These are phyloP conservation scores for Beauveria rudraprayagi DNA, from an alignment of 2,329 filamentous ascomycete species.

Conservation along the genomic window DNA sequence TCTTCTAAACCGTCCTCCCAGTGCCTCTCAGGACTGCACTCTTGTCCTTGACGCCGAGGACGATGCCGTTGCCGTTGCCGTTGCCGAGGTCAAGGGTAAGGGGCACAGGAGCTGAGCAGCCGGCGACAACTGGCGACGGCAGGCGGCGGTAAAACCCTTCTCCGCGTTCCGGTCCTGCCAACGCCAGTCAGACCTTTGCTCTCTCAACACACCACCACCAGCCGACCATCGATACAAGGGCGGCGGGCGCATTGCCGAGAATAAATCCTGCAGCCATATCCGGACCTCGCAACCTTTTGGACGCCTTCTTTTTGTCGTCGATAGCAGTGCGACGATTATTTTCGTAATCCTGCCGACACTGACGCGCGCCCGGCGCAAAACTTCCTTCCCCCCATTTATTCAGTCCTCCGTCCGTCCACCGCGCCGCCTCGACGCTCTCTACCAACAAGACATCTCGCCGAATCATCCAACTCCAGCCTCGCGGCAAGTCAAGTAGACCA, in stretches of 20 bases:
- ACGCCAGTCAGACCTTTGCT: conserved; percentile 6
- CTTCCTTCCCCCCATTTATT: conserved; percentile 2
- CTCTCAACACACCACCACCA: conserved; percentile 7
- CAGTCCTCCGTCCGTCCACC: background rate
- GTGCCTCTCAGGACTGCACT: too few relatives aligned
- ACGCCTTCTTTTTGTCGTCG: background rate
- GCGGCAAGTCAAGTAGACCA: too few relatives aligned
- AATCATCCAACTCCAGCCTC: background rate
- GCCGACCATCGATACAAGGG: conserved; percentile 1
- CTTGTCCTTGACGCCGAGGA: background rate
- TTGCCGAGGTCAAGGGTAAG: conserved; percentile 6
- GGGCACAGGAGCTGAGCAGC: background rate
- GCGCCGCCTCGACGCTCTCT: conserved; percentile 1
- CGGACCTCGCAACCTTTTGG: background rate
- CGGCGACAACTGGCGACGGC: background rate
- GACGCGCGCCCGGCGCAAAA: conserved; percentile 9
- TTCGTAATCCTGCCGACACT: background rate
- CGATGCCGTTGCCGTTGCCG: background rate
- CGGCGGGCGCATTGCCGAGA: conserved; percentile 9
- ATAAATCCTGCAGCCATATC: conserved; percentile 4
- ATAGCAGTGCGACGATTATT: background rate
- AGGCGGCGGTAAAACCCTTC: conserved; percentile 8
- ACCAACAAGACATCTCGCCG: background rate
- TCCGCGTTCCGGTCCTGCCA: conserved; percentile 10
- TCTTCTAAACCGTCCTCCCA: too few relatives aligned